Base-by-base conservation (phyloP, 164 flowering plant genomes). In the Vitis rotundifolia region DNA sequence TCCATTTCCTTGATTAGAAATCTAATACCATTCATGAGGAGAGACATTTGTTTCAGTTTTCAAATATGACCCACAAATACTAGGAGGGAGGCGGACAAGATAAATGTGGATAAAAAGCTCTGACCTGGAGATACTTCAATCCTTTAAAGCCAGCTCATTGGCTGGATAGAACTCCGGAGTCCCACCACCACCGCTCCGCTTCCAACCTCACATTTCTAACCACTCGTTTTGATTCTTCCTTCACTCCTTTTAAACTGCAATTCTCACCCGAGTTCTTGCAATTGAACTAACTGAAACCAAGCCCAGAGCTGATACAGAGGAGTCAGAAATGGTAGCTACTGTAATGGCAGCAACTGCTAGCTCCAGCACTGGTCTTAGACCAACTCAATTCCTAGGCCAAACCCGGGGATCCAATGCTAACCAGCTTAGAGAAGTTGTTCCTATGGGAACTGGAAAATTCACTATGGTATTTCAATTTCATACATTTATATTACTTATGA, bases 301-400 rank as follows among this genome's bases (percentile, higher is more conserved):
- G 37, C 13, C 26, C 61, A 59, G 37, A 59, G 6, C 15, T 59
- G 26, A 26, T 13, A 22, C 12, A 22, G 16, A 9, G 5, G 26
- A 11, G 11, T 11, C 5, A 59, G 29, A 11, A 59, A 59, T 59
- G 61, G 61, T 59, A 28, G 61, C 61, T 10, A 26, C 61, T 59
- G 37, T 63, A 53, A 62, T 63, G 67, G 61, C 67, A 55, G 67
- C 73, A 62, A 52, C 73, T 29, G 60, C 73, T 9, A 70, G 47
- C 73, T 64, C 73, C 63, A 63, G 62, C 68, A 55, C 68, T 52
- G 73, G 57, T 18, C 68, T 64, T 12, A 63, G 68, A 56, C 68
- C 68, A 53, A 62, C 71, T 47, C 71, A 70, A 18, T 72, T 72
- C 48, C 14, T 72, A 61, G 75, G 75, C 48, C 75, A 72, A 28